Base-by-base conservation (phyloP, 2,329 filamentous ascomycete genomes). In the Cladosporium velox region DNA sequence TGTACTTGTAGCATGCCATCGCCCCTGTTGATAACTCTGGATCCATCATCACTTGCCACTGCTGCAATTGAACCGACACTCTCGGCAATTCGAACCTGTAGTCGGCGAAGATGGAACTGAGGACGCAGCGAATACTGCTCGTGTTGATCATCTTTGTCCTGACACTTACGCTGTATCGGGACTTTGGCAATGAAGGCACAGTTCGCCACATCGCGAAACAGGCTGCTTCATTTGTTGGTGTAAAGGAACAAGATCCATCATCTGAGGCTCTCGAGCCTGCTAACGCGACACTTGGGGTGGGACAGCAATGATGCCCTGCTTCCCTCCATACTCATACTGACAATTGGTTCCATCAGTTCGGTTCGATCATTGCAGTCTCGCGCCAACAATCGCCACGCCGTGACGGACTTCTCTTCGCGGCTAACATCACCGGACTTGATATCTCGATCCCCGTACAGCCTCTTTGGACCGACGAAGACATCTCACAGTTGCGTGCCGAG, bases 381-480 rank as follows among this genome's bases (percentile, higher is more conserved):
- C 73, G 75, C 55, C 58, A 71, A 11, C 68, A 65, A 30, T 80
- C 78, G 2, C 73, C 76, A 8, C 73, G 79, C 11, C 74, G 73
- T 32, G 69, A 75, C 26, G 69, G 71, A 24, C 74, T 81, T 10
- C 64, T 79, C n/a, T 74, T 76, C 66, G 78, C 79, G 14, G 77
- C 78, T 30, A 77, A 79, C 60, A 70, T 80, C 51, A 79, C 79
- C 28, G 73, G 72, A 6, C 65, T 81, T 65, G 73, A 78, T 26
- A 74, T 81, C 59, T 72, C 70, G 11, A 77, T 81, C 26, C 79
- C 79, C 2, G 60, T 69, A 1, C 78, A 80, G 61, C 77, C 78
- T 32, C 51, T 58, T 8, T 81, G 79, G 79, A 76, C 74, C 4
- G 74, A 77, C 5, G 67, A 64, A n/a, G 73, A 80, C 66, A 49